phyloP scores from a whole-genome alignment of 495 filamentous ascomycete species.

The Rostrohypoxylon terebratum region DNA sequence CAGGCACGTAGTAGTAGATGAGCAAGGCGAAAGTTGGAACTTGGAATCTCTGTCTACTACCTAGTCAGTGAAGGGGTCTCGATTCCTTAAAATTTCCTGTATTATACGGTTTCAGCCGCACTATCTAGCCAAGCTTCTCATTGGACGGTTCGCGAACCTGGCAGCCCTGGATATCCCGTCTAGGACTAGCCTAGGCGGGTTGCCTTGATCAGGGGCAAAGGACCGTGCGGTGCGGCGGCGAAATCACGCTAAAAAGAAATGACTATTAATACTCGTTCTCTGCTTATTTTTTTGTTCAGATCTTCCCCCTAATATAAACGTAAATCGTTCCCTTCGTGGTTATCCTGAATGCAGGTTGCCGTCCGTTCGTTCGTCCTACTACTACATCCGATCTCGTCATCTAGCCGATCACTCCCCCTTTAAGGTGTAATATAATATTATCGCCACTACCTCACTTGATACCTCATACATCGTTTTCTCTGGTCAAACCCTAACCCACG shows the following conservation, averaged over 20 bases:
- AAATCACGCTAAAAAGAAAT: slow-evolving; percentile 22
- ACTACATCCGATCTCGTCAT: not conserved
- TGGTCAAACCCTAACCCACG: not conserved
- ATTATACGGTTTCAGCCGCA: not conserved
- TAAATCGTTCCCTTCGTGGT: slow-evolving; percentile 36
- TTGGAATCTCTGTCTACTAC: no score
- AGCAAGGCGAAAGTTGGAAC: no score
- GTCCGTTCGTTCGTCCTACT: slow-evolving; percentile 35
- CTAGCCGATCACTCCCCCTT: not conserved
- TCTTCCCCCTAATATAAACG: not conserved
- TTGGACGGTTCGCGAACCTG: not conserved
- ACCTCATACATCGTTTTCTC: not conserved
- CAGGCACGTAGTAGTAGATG: no score
- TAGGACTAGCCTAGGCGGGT: not conserved
- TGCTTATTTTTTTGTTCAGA: not conserved
- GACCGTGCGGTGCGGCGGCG: slow-evolving; percentile 12
- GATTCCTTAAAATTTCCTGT: not conserved
- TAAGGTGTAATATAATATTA: not conserved
- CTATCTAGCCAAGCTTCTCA: not conserved
- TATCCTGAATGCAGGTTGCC: slow-evolving; percentile 8
- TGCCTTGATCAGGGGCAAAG: slow-evolving; percentile 3
- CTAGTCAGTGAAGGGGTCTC: not conserved
- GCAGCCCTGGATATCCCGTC: not conserved
- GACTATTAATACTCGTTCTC: not conserved
- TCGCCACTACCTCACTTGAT: not conserved